These are phyloP conservation scores for Gastrolobium villosum DNA, from an alignment of 306 rosid species.

Conservation along the genomic window DNA sequence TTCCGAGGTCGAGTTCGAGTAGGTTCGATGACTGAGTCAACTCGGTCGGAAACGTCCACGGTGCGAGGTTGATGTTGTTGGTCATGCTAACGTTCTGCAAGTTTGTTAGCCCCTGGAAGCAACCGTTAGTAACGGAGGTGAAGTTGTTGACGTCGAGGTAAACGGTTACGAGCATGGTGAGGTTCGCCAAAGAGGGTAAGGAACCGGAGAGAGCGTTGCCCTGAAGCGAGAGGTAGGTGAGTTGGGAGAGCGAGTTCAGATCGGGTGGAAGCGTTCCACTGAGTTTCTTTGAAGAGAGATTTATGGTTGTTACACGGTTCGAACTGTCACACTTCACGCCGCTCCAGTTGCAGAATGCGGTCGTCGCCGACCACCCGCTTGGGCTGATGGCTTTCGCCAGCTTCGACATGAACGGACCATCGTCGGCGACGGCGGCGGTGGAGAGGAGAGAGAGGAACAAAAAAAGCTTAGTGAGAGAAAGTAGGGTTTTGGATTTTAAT, in stretches of 20 bases:
- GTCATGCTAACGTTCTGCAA: conserved; percentile 62
- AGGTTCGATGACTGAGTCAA: conserved; percentile 57
- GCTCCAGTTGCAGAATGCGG: conserved; percentile 60
- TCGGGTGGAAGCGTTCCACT: conserved; percentile 68
- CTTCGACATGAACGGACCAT: conserved; percentile 58
- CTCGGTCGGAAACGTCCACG: conserved; percentile 66
- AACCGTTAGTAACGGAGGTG: conserved; percentile 58
- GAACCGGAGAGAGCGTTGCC: conserved; percentile 62
- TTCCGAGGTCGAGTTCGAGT: conserved; percentile 54
- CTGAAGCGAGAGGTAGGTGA: conserved; percentile 65
- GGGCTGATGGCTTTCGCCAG: conserved; percentile 52
- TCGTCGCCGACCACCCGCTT: conserved; percentile 58
- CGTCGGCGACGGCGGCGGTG: conserved; percentile 67
- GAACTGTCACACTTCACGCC: conserved; percentile 60
- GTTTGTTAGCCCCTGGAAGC: conserved; percentile 59
- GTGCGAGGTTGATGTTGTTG: conserved; percentile 46
- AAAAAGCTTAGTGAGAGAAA: conserved; percentile 38
- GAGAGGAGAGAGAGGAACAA: conserved; percentile 18
- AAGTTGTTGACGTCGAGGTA: conserved; percentile 66
- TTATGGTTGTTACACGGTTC: conserved; percentile 59
- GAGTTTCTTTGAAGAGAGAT: conserved; percentile 52
- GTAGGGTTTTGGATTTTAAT: conserved; percentile 50
- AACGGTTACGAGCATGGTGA: conserved; percentile 52
- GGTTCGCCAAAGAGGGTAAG: conserved; percentile 71
- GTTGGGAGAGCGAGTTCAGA: conserved; percentile 66